Evolutionary conservation across 148 eudicot genomes (phyloP).

Genomic region (Pouteria glomerata): DNA sequence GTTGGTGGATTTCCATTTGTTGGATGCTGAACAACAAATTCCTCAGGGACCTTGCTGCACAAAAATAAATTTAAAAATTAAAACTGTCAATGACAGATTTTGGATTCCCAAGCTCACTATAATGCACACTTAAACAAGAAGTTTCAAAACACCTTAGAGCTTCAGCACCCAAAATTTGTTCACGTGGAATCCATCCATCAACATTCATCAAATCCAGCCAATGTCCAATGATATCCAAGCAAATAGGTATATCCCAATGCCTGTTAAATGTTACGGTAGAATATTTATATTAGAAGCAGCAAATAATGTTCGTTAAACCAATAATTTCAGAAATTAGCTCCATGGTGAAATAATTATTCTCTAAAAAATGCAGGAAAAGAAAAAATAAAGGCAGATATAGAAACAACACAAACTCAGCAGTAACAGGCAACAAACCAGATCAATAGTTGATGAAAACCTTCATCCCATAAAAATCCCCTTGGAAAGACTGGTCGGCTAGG

Average conservation of each 20-base stretch:
- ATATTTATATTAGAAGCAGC: neutral
- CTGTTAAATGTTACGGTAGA: slow-evolving; percentile 22
- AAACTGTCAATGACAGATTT: neutral
- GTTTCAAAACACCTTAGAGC: slow-evolving; percentile 61
- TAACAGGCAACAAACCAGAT: slow-evolving; percentile 57
- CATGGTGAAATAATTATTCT: neutral
- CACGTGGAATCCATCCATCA: slow-evolving; percentile 99
- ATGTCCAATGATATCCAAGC: slow-evolving; percentile 90
- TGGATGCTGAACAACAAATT: slow-evolving; percentile 88
- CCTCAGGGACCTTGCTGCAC: slow-evolving; percentile 90
- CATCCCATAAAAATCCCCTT: slow-evolving; percentile 97
- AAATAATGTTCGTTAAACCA: neutral
- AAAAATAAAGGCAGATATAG: neutral
- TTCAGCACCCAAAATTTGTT: slow-evolving; percentile 93
- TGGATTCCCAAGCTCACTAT: neutral
- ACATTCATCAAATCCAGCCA: slow-evolving; percentile 95
- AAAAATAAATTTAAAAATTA: neutral
- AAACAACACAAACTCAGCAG: slow-evolving; percentile 2
- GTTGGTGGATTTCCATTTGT: slow-evolving; percentile 99
- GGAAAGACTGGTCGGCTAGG: slow-evolving; percentile 98
- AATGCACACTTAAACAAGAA: neutral
- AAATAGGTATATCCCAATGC: slow-evolving; percentile 82
- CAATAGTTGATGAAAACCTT: slow-evolving; percentile 95
- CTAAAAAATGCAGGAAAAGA: too few relatives aligned
- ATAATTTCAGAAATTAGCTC: slow-evolving; percentile 3